Base-by-base conservation (phyloP, 108 stramenopile genomes). In the Phaeodactylum tricornutum region DNA sequence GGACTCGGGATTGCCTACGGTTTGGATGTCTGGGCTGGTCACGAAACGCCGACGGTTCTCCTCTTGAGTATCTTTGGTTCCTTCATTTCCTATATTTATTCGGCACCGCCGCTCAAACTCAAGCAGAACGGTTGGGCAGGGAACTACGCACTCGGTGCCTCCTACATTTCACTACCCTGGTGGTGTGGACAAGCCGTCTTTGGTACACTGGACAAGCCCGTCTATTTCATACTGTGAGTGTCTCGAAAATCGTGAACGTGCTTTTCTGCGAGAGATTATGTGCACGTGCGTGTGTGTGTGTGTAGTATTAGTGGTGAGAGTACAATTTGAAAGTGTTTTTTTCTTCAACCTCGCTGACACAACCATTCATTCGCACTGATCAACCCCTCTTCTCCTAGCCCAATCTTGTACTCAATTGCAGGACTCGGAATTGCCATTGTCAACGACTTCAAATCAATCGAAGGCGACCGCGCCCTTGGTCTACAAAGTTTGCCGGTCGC, bases 111-210 rank as follows among this genome's bases (percentile, higher is more conserved):
- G 17, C 63, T 94, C 29, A 96, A 96, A 62, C 55, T 94, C 53
- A 91, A 91, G 69, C 87, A 92, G 69, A 93, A 92, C 66, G 95
- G 95, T 36, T 96, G 95, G 95, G 70, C 84, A 35, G 95, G 95
- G 32, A 91, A 87, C 67, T 93, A 82, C 50, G 95, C 95, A 9
- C 65, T 96, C 24, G 95, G 93, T 23, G 84, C 85, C n/a, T 90
- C 84, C 16, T 96, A 96, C 79, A 96, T 96, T 56, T 87, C 92
- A 31, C 68, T 96, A 59, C 95, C 95, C 9, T 96, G 95, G 95
- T 94, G 93, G 93, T 96, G 95, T 68, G 95, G 95, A 35, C 95
- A 94, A 67, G 89, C 87, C n/a, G 84, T 91, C 25, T 95, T 92
- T 64, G 87, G 89, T 24, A 42, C 69, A 27, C 64, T 92, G 40